These are phyloP conservation scores for Carex parvula DNA, from an alignment of 176 grass and related monocot genomes.

Conservation along the genomic window DNA sequence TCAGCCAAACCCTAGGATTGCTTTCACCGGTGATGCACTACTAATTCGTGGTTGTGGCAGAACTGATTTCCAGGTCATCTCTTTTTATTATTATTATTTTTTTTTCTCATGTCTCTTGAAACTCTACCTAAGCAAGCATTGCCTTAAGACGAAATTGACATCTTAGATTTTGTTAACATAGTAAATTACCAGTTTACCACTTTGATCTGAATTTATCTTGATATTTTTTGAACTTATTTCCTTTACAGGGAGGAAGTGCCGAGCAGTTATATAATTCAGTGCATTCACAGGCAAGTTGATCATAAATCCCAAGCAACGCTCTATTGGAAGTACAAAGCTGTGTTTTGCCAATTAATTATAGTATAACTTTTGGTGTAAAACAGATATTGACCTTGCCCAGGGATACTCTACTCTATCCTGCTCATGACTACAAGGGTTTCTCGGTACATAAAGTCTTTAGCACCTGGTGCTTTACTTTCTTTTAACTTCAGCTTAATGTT, in stretches of 20 bases:
- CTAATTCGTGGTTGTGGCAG: constrained; percentile 88
- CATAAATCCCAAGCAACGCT: background rate
- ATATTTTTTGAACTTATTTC: background rate
- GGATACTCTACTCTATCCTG: constrained; percentile 86
- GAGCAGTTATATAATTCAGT: constrained; percentile 69
- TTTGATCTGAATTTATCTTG: background rate
- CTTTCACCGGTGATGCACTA: constrained; percentile 91
- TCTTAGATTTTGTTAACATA: background rate
- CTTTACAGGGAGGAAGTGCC: constrained; percentile 72
- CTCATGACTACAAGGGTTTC: constrained; percentile 96
- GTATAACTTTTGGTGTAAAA: constrained; percentile 1
- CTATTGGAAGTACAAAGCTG: background rate
- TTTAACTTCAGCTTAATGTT: background rate
- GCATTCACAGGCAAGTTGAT: constrained; percentile 87
- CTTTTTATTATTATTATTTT: background rate
- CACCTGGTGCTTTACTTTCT: background rate
- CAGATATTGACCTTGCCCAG: constrained; percentile 89
- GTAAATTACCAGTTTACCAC: background rate
- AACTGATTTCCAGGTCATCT: constrained; percentile 90
- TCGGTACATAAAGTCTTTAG: constrained; percentile 42
- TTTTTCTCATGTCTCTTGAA: background rate
- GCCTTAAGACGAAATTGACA: background rate
- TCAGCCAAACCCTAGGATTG: constrained; percentile 83
- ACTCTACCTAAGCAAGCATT: background rate
- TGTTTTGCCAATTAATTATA: background rate